These are phyloP conservation scores for Xerophyta viscosa DNA, from an alignment of 106 monocot genomes.

Conservation along the genomic window DNA sequence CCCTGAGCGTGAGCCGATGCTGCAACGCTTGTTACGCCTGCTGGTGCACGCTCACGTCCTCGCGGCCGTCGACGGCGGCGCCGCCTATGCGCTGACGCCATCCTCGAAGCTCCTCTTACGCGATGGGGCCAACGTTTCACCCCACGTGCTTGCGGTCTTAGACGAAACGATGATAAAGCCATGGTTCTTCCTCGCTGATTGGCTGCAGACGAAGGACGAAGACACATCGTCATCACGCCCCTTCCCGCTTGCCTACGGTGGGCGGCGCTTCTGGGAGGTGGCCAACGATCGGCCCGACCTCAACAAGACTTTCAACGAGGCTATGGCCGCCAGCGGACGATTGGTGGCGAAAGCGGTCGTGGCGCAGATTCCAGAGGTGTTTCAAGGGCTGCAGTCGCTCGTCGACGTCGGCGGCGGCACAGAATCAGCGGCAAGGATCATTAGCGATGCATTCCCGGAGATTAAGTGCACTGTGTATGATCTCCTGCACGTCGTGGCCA, in stretches of 20 bases:
- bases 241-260: background rate
- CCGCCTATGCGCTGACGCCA: background rate
- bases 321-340: background rate
- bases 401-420: slow-evolving; percentile 7
- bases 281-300: no score
- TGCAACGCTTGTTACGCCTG: slow-evolving; percentile 11
- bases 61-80: background rate
- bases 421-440: background rate
- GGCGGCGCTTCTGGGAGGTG: background rate
- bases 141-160: background rate
- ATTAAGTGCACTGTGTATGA: slow-evolving; percentile 4
- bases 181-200: background rate
- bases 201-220: background rate
- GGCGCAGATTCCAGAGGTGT: background rate
- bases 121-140: background rate
- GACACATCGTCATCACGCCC: background rate
- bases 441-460: background rate
- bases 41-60: background rate
- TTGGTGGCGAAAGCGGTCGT: background rate
- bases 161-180: background rate
- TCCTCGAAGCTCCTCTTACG: background rate
- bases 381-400: background rate
- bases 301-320: background rate
- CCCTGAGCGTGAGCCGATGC: background rate
- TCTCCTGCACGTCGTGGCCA: slow-evolving; percentile 5